phyloP scores from a whole-genome alignment of 225 moss, liverwort and hornwort genomes.

The Straminergon stramineum region DNA sequence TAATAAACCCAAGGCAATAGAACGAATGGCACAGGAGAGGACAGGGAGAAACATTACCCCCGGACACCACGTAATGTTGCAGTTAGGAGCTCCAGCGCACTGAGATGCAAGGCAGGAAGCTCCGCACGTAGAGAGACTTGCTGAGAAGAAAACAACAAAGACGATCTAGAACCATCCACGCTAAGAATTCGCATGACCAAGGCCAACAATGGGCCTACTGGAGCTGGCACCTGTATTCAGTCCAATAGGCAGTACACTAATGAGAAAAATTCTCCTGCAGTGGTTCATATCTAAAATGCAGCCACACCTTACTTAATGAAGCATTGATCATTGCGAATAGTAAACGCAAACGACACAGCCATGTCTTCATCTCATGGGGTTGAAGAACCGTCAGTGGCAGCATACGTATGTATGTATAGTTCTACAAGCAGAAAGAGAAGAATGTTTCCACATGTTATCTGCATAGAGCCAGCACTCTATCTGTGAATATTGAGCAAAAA shows the following conservation, averaged over 20 bases:
- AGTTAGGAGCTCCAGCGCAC: conserved; percentile 73
- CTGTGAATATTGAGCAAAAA: background rate
- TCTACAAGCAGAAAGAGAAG: background rate
- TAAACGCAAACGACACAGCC: background rate
- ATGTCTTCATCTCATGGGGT: background rate
- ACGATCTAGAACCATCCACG: conserved; percentile 65
- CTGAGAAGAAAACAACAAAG: conserved; percentile 50
- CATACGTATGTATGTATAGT: background rate
- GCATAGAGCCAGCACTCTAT: background rate
- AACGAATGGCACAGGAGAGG: background rate
- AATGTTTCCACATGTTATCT: background rate
- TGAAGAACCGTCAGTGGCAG: background rate
- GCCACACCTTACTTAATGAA: background rate
- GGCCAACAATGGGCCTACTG: conserved; percentile 58
- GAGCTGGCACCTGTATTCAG: conserved; percentile 63
- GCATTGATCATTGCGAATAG: background rate
- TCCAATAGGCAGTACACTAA: background rate
- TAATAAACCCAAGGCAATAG: background rate
- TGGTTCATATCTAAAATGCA: background rate
- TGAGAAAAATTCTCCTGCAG: background rate
- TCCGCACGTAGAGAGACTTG: conserved; percentile 75
- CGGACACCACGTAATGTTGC: conserved; percentile 76
- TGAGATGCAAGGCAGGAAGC: conserved; percentile 79
- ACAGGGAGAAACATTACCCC: conserved; percentile 28
- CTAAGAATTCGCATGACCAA: conserved; percentile 68